Conservation (phyloP, 176 grass and related monocot species). For the Pontederia crassipes region DNA sequence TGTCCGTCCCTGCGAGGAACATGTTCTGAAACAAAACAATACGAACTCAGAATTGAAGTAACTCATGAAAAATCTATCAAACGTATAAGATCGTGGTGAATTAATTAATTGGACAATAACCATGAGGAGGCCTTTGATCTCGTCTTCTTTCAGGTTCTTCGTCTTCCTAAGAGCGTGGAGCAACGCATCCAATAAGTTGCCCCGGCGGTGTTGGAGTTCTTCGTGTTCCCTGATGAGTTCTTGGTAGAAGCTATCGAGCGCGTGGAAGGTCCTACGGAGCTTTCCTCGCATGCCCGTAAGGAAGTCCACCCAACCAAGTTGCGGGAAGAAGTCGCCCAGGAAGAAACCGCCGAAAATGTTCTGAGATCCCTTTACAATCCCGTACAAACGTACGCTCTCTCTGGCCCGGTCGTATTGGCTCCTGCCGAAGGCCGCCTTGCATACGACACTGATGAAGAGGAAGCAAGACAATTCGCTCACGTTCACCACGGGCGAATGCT, state of each 20-base stretch:
- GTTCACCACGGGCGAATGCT: no score
- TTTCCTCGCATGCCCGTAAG: not conserved
- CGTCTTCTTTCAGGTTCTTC: no score
- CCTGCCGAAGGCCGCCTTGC: no score
- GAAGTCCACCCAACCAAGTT: not conserved
- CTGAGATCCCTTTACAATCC: no score
- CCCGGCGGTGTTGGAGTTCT: no score
- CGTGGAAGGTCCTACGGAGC: not conserved
- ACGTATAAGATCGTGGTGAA: not conserved
- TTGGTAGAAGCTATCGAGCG: not conserved
- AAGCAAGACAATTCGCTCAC: no score
- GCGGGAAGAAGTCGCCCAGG: conserved; percentile 7
- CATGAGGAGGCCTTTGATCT: no score
- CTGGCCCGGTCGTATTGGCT: no score
- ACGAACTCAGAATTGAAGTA: not conserved
- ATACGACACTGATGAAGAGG: no score
- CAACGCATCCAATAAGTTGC: no score
- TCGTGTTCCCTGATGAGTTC: not conserved
- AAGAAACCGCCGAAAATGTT: not conserved
- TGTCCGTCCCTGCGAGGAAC: conserved; percentile 23
- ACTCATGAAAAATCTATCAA: not conserved
- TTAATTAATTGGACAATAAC: not conserved
- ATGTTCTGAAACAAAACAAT: conserved; percentile 13
- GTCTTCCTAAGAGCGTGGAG: no score
- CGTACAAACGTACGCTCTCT: no score